Percentiles rank a stretch among this genome's conserved stretches.
Conservation (phyloP, 2,329 filamentous ascomycete genomes). For the Epichloe sibirici region DNA sequence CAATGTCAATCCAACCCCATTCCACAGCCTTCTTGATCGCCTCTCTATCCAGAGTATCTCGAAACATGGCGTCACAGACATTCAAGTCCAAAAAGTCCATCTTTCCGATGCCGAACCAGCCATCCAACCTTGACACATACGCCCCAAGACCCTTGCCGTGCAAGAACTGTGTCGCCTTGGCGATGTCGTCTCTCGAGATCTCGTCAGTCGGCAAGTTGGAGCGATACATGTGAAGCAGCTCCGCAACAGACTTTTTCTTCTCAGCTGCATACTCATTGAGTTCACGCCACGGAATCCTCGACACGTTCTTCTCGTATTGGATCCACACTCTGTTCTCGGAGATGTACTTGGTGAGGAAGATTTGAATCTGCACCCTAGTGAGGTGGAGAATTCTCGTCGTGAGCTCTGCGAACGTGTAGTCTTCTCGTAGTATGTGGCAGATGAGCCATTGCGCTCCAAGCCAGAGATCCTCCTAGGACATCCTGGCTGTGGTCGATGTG, state of each 20-base stretch:
- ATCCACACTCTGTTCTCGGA: constrained; percentile 11
- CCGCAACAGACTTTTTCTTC: constrained; percentile 4
- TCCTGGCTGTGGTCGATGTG: background rate
- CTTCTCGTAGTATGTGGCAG: constrained; percentile 11
- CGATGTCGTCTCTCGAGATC: constrained; percentile 9
- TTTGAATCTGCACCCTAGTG: constrained; percentile 9
- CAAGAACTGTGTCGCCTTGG: constrained; percentile 11
- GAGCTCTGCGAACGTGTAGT: constrained; percentile 11
- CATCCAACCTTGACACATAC: constrained; percentile 6
- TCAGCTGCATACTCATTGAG: constrained; percentile 6
- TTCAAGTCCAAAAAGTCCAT: constrained; percentile 14
- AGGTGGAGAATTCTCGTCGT: constrained; percentile 11
- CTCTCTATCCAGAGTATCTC: constrained; percentile 11
- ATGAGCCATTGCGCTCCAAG: constrained; percentile 16
- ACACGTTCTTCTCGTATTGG: constrained; percentile 9
- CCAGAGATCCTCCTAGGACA: constrained; percentile 14
- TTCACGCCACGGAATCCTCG: constrained; percentile 6
- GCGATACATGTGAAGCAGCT: constrained; percentile 10
- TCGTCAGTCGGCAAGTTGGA: constrained; percentile 15
- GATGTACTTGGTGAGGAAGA: constrained; percentile 13
- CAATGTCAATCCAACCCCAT: constrained; percentile 9
- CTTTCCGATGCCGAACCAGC: constrained; percentile 6
- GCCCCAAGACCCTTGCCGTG: background rate
- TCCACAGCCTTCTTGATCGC: constrained; percentile 5
- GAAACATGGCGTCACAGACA: constrained; percentile 12